A percentile compares a stretch with the other conserved stretches of the same genome.
Conservation (phyloP, 1,284 basidiomycete species). For the Porogramme epimiltina region DNA sequence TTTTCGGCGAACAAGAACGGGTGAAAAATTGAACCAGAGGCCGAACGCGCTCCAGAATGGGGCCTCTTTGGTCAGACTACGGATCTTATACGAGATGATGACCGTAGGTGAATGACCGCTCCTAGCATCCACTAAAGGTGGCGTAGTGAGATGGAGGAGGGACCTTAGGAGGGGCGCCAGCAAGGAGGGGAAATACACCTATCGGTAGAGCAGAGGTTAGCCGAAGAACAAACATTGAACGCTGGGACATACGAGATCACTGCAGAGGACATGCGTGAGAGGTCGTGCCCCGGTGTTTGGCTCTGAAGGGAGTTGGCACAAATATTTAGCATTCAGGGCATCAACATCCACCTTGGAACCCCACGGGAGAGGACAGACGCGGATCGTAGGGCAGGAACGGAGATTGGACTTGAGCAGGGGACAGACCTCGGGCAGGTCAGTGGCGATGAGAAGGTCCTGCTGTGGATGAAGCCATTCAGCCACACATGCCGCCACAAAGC, state of each 20-base stretch:
- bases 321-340: too few relatives aligned
- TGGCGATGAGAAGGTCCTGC: constrained; percentile 52
- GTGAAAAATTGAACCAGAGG: constrained; percentile 75
- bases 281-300: constrained; percentile 15
- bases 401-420: constrained; percentile 61
- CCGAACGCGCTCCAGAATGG: constrained; percentile 85
- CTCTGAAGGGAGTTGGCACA: too few relatives aligned
- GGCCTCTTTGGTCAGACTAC: constrained; percentile 75
- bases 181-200: constrained; percentile 80
- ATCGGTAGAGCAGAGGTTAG: constrained; percentile 1
- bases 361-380: constrained; percentile 67
- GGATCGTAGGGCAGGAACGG: constrained; percentile 14
- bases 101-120: constrained; percentile 31
- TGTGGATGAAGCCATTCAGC: constrained; percentile 34
- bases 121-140: constrained; percentile 36
- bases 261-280: constrained; percentile 70
- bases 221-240: not conserved
- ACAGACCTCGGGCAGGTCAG: constrained; percentile 74
- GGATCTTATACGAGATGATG: constrained; percentile 75
- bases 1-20: constrained; percentile 53
- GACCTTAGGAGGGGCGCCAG: constrained; percentile 70
- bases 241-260: constrained; percentile 62
- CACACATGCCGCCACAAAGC: constrained; percentile 57
- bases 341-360: constrained; percentile 38
- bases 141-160: constrained; percentile 64